These are phyloP conservation scores for Aspergillus fijiensis DNA, from an alignment of 2,329 filamentous ascomycete genomes.

Conservation along the genomic window DNA sequence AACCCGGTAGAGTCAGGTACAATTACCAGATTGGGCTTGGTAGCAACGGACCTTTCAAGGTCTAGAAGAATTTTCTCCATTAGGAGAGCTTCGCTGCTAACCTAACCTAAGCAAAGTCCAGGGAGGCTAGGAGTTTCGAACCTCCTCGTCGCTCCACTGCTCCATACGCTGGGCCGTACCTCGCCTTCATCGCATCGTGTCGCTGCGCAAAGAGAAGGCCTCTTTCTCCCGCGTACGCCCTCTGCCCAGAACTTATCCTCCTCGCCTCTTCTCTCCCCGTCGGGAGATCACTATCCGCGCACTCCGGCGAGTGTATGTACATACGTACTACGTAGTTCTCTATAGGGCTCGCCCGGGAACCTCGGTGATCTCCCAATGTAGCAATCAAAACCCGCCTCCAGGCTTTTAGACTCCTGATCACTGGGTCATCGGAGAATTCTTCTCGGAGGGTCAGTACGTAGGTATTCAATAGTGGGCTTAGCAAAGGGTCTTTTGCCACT, in stretches of 20 bases:
- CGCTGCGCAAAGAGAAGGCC: neutral
- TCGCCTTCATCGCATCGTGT: neutral
- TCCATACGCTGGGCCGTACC: neutral
- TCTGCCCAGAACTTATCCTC: neutral
- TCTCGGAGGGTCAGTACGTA: neutral
- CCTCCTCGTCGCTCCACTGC: neutral
- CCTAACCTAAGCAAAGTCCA: too few relatives aligned
- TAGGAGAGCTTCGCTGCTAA: neutral
- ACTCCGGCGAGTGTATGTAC: neutral
- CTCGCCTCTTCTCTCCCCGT: neutral
- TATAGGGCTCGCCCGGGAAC: neutral
- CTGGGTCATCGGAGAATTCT: constrained; percentile 5
- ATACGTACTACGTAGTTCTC: neutral
- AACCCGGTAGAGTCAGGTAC: constrained; percentile 10
- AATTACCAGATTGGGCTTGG: constrained; percentile 8
- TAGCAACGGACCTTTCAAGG: neutral
- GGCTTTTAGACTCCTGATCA: neutral
- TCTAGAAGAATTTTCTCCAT: constrained; percentile 6
- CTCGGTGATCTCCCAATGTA: constrained; percentile 11
- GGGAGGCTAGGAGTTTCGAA: too few relatives aligned
- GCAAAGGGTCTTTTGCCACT: constrained; percentile 3
- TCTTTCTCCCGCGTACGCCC: neutral
- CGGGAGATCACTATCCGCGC: neutral
- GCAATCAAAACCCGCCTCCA: constrained; percentile 8
- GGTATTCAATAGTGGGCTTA: too few relatives aligned